Conservation (phyloP, 2,329 filamentous ascomycete genomes). For the Exophiala spinifera region DNA sequence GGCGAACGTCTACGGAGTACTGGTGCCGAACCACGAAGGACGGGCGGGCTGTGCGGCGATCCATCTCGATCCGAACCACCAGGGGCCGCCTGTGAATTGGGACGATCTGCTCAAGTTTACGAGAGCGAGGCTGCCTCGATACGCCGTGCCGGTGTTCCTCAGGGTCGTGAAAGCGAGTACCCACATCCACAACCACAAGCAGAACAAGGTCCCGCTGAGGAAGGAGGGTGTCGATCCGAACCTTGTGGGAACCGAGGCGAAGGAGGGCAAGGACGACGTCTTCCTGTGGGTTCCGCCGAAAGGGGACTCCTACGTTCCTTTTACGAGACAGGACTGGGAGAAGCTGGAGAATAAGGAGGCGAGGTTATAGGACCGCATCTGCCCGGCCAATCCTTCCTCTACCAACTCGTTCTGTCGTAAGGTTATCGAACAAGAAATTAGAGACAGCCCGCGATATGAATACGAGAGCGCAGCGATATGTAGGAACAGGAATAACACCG, state of each 20-base stretch:
- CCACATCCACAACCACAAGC: constrained; percentile 74
- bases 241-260: constrained; percentile 22
- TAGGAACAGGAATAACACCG: not conserved
- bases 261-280: constrained; percentile 35
- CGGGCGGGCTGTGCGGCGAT: constrained; percentile 78
- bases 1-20: constrained; percentile 82
- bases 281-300: constrained; percentile 26
- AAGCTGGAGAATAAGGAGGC: constrained; percentile 17
- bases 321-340: constrained; percentile 20
- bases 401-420: no score
- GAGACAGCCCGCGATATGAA: no score
- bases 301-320: constrained; percentile 21
- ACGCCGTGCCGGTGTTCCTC: constrained; percentile 73
- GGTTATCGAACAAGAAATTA: no score
- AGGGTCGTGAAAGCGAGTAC: constrained; percentile 58
- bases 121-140: constrained; percentile 61
- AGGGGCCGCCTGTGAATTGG: constrained; percentile 54
- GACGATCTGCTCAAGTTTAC: constrained; percentile 57
- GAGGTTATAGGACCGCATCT: constrained; percentile 13
- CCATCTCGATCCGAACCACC: constrained; percentile 49
- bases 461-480: not conserved
- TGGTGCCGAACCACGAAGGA: constrained; percentile 76
- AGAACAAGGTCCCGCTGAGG: constrained; percentile 68
- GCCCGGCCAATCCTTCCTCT: no score
- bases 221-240: constrained; percentile 29